Base-by-base conservation (phyloP, 495 filamentous ascomycete species). In the Trichoderma orchidacearum region DNA sequence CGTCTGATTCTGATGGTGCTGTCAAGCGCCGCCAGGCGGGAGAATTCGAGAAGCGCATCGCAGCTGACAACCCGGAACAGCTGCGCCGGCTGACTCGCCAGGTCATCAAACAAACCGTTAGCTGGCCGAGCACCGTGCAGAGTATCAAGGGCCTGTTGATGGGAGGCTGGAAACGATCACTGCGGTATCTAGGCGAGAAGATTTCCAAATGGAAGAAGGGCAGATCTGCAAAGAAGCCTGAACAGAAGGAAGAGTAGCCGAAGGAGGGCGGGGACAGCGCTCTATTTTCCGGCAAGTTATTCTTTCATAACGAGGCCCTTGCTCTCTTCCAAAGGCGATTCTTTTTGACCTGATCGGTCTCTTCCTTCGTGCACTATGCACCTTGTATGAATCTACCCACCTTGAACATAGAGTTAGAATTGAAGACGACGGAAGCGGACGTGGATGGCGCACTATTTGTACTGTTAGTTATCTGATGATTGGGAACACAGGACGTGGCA, bases 111-210 rank as follows among this genome's bases (percentile, higher is more conserved):
- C 85, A 84, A 63, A 96, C 94, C 0, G 86, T 97, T 62, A 78
- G 74, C 51, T 98, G 94, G 94, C 89, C 93, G 3, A 89, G 87
- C 58, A 88, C 85, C 7, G 82, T 81, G 5, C 90, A 98, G 71
- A 89, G 80, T 34, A 58, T 90, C 36, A 97, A 98, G 70, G 84
- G 89, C 3, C 63, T 82, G 0, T 63, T 95, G 23, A 96, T 90
- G 1, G 79, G 85, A 0, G 94, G 93, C 0, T 61, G 86, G 6
- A 61, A 70, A 38, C 80, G 82, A 61, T 82, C 82, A 53, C 81
- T 77, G 75, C 79, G 80, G 58, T 98, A 98, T 70, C 56, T 92
- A 58, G 71, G 74, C 31, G 94, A 96, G 69, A 98, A 98, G 77
- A 75, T 86, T 48, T 78, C 70, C 38, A 96, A 95, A 71, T 79